Evolutionary conservation across 1,284 basidiomycete species (phyloP).

Genomic region (Microbotryum lychnidis-dioicae): DNA sequence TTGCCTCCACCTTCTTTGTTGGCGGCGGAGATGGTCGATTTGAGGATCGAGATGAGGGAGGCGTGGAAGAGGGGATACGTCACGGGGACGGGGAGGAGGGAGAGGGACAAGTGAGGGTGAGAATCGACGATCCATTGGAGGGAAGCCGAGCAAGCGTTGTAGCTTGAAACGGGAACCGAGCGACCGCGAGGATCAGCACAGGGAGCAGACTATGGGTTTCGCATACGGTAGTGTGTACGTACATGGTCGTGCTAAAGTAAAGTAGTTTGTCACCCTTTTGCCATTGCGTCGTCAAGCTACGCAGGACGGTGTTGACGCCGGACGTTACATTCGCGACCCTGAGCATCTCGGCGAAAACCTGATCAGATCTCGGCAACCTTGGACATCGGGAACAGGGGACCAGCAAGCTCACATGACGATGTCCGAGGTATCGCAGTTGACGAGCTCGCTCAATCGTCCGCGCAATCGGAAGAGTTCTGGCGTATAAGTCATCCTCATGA

Average conservation of each 20-base stretch:
- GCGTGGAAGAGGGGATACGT: constrained; percentile 35
- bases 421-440: constrained; percentile 30
- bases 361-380: neutral
- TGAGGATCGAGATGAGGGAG: constrained; percentile 29
- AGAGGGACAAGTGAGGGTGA: constrained; percentile 25
- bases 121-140: constrained; percentile 37
- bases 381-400: neutral
- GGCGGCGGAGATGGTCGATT: constrained; percentile 18
- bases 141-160: constrained; percentile 35
- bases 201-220: neutral
- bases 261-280: constrained; percentile 36
- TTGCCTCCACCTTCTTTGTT: constrained; percentile 22
- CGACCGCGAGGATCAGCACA: too few relatives aligned
- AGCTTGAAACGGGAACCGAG: constrained; percentile 26
- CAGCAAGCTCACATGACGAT: constrained; percentile 30
- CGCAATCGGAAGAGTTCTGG: constrained; percentile 10
- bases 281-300: constrained; percentile 33
- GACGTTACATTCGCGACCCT: constrained; percentile 37
- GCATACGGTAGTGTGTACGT: neutral
- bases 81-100: constrained; percentile 33
- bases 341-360: neutral
- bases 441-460: constrained; percentile 15
- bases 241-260: constrained; percentile 18
- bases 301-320: constrained; percentile 37
- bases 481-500: constrained; percentile 22